Base-by-base conservation (phyloP, 2,329 filamentous ascomycete genomes). In the Exophiala lecanii-corni region DNA sequence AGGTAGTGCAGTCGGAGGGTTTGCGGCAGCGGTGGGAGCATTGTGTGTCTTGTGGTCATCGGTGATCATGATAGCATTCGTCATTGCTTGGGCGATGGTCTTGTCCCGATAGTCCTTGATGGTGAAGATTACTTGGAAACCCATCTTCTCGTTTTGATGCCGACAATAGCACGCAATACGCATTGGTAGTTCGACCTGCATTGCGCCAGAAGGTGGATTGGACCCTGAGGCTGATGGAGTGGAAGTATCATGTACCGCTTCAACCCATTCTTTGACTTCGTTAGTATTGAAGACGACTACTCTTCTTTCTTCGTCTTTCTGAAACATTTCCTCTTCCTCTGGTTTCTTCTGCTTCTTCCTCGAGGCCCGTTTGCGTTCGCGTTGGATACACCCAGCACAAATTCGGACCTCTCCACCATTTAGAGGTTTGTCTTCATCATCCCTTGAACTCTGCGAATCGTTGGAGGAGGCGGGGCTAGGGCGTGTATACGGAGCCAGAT, bases 131-230 rank as follows among this genome's bases (percentile, higher is more conserved):
- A 97, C 89, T 57, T 76, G 76, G 66, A 96, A 98, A 2, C 91
- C 91, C 54, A 84, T 72, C 69, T 97, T 97, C 67, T 97, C 92
- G 47, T 84, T 81, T 57, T 97, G 91, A 61, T 98, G 91, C 15
- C 91, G 81, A 66, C 91, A 97, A 66, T 97, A 98, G 63, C 91
- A 98, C 17, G 89, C 88, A 57, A 98, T 96, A 7, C 91, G 83
- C 89, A 97, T 95, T 0, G 88, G 89, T 2, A 87, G 80, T 54
- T 89, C 83, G 16, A 94, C 81, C 58, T 88, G 83, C 70, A 87
- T 80, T 5, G 83, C 78, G 38, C 79, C 80, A 35, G 73, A 71
- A 33, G 71, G 68, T 19, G 72, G 64, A n/a, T 37, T 28, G 10
- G 28, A 23, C 9, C 44, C 48, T 10, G 23, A 17, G 7, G 23